Evolutionary conservation across 164 flowering plant genomes (phyloP).

Genomic region (Houttuynia cordata): DNA sequence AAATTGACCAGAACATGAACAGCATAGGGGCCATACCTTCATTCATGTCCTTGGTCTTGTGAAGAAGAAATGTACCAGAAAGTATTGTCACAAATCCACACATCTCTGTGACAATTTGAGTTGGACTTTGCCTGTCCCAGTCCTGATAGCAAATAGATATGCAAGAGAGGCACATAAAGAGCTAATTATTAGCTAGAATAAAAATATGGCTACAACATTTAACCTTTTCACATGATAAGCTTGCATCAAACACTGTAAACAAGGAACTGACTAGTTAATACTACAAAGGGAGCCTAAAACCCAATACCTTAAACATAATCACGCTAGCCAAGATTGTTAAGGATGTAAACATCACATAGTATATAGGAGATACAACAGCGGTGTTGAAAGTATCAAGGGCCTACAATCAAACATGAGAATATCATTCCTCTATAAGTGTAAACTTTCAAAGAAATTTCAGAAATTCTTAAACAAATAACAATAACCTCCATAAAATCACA

Average conservation of each 20-base stretch:
- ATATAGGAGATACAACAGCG: slow-evolving; percentile 52
- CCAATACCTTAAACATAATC: slow-evolving; percentile 53
- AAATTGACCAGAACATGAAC: too few relatives aligned
- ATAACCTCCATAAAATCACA: too few relatives aligned
- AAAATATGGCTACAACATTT: too few relatives aligned
- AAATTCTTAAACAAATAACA: too few relatives aligned
- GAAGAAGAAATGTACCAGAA: slow-evolving; percentile 68
- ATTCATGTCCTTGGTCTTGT: slow-evolving; percentile 62
- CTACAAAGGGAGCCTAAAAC: background rate
- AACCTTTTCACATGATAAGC: too few relatives aligned
- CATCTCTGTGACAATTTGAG: slow-evolving; percentile 57
- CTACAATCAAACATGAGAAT: background rate
- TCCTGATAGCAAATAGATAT: slow-evolving; percentile 29
- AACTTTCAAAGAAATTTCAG: too few relatives aligned
- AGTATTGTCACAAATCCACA: slow-evolving; percentile 73
- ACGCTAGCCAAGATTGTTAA: slow-evolving; percentile 51
- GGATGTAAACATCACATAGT: slow-evolving; percentile 53
- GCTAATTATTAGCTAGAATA: too few relatives aligned
- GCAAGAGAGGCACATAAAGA: too few relatives aligned
- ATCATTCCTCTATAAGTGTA: background rate
- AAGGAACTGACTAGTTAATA: background rate
- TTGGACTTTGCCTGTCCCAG: slow-evolving; percentile 57
- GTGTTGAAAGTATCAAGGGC: slow-evolving; percentile 53
- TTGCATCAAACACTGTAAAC: background rate
- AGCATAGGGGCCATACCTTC: slow-evolving; percentile 22